phyloP scores from a whole-genome alignment of 2,329 filamentous ascomycete species.

The Dothistroma pini region DNA sequence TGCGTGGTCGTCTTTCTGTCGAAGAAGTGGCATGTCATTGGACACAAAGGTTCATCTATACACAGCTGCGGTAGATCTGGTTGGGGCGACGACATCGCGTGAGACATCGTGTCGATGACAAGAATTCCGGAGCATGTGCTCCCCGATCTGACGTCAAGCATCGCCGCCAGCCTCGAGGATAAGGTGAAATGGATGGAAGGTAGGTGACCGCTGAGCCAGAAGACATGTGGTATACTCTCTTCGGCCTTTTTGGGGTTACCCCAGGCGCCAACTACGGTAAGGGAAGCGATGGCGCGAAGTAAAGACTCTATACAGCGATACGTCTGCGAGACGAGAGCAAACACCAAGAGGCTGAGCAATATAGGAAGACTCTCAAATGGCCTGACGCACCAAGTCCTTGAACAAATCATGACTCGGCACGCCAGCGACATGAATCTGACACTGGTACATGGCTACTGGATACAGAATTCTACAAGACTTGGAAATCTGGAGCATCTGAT shows the following conservation, averaged over 20 bases:
- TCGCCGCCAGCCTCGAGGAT: slow-evolving; percentile 3
- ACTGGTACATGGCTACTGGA: slow-evolving; percentile 14
- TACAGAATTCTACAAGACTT: slow-evolving; percentile 3
- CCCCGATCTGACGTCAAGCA: slow-evolving; percentile 8
- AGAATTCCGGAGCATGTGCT: slow-evolving; percentile 12
- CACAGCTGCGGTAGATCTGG: neutral
- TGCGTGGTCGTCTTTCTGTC: slow-evolving; percentile 8
- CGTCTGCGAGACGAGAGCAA: neutral
- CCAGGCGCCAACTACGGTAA: slow-evolving; percentile 18
- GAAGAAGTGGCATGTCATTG: slow-evolving; percentile 10
- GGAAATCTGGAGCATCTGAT: slow-evolving; percentile 4
- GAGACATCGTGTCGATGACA: slow-evolving; percentile 10
- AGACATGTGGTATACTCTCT: slow-evolving; percentile 19
- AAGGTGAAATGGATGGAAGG: slow-evolving; percentile 14
- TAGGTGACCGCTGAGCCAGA: slow-evolving; percentile 11
- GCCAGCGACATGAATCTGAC: slow-evolving; percentile 6
- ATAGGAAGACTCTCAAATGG: slow-evolving; percentile 6
- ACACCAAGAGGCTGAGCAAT: neutral
- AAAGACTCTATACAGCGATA: slow-evolving; percentile 5
- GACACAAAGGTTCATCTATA: slow-evolving; percentile 7
- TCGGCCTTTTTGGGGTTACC: slow-evolving; percentile 16
- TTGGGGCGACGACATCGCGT: neutral
- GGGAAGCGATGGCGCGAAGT: slow-evolving; percentile 7
- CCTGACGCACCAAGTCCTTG: slow-evolving; percentile 14
- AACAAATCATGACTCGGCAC: slow-evolving; percentile 15